phyloP scores from a whole-genome alignment of 2,329 filamentous ascomycete species.

The Pseudogymnoascus sp. region DNA sequence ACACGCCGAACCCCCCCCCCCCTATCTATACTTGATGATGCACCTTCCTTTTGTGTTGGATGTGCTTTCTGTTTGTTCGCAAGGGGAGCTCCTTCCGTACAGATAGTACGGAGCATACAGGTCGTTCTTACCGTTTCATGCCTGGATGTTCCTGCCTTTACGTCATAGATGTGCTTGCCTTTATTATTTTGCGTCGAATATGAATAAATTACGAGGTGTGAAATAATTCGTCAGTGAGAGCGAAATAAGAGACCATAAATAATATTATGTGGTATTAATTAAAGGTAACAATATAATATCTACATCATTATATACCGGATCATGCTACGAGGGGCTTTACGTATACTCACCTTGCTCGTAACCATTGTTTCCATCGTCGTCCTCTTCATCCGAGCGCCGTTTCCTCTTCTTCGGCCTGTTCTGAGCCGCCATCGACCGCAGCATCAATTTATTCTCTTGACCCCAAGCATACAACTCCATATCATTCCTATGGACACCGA shows the following conservation, averaged over 20 bases:
- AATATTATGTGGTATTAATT: background rate
- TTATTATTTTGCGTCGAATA: background rate
- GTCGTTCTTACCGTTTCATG: background rate
- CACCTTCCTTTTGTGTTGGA: background rate
- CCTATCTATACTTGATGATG: background rate
- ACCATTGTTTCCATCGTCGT: slow-evolving; percentile 4
- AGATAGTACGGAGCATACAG: background rate
- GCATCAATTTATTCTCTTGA: background rate
- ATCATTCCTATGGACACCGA: slow-evolving; percentile 24
- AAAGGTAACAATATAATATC: background rate
- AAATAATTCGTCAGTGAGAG: background rate
- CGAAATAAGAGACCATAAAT: background rate
- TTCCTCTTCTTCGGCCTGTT: slow-evolving; percentile 5
- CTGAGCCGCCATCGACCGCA: background rate
- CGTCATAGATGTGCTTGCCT: background rate
- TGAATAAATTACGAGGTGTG: background rate
- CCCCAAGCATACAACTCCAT: slow-evolving; percentile 21
- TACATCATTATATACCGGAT: background rate
- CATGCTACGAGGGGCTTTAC: background rate
- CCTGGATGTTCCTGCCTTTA: background rate
- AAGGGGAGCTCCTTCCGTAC: background rate
- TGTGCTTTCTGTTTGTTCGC: background rate
- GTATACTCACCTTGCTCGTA: background rate
- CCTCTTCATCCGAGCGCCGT: slow-evolving; percentile 1
- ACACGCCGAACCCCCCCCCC: too few relatives aligned